phyloP scores from a whole-genome alignment of 202 grass and related monocot genomes.

The Tripidium arundinaceum region DNA sequence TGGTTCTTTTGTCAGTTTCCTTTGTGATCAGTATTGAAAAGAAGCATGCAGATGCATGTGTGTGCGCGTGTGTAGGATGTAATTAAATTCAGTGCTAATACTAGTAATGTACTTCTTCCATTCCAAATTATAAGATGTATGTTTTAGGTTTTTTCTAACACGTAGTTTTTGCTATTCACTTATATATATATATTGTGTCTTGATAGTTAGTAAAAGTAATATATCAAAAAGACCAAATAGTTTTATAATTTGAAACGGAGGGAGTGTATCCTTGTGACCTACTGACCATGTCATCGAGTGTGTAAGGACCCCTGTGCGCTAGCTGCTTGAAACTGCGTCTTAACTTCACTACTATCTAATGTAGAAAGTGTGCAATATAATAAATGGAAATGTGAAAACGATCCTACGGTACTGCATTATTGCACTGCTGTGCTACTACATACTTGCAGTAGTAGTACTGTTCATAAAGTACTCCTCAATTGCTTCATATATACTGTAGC shows the following conservation, averaged over 20 bases:
- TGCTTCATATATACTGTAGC: not conserved
- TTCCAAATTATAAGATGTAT: too few relatives aligned
- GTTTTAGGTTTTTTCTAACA: too few relatives aligned
- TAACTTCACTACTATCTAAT: constrained; percentile 1
- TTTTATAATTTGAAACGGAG: too few relatives aligned
- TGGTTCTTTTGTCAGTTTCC: constrained; percentile 20
- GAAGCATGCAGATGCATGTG: not conserved
- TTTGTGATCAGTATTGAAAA: constrained; percentile 21
- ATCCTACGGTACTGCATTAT: constrained; percentile 13
- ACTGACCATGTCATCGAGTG: not conserved
- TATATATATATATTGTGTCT: too few relatives aligned
- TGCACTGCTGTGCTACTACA: not conserved
- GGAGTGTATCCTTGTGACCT: not conserved
- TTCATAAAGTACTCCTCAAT: constrained; percentile 20
- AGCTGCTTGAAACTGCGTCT: not conserved
- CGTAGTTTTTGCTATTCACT: too few relatives aligned
- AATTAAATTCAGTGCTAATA: not conserved
- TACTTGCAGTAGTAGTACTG: constrained; percentile 12
- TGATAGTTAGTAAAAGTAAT: too few relatives aligned
- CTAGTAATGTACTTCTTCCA: not conserved
- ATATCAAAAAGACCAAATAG: too few relatives aligned
- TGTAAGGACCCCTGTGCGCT: not conserved
- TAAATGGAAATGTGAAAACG: constrained; percentile 26
- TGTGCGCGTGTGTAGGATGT: not conserved
- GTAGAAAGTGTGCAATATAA: not conserved